Percentiles rank a stretch among this genome's conserved stretches.
Conservation (phyloP, 768 basidiomycete species). For the Rhodocollybia butyracea region DNA sequence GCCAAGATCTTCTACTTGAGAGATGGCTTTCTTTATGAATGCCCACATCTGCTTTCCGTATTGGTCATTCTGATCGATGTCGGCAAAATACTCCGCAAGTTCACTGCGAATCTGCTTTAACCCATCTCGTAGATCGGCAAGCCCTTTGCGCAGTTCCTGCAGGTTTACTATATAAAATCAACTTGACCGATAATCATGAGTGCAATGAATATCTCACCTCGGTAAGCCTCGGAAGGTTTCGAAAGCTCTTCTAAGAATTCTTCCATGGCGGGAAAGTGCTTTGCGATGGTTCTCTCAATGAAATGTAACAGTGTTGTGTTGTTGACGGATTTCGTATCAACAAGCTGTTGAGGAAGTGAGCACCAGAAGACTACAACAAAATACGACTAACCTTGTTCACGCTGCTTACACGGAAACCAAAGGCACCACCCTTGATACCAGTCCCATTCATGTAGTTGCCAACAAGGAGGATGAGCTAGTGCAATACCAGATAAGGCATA, state of each 20-base stretch:
- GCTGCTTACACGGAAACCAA: constrained; percentile 94
- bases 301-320: constrained; percentile 95
- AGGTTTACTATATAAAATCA: constrained; percentile 61
- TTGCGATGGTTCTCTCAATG: constrained; percentile 82
- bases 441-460: constrained; percentile 99
- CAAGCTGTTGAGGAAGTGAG: constrained; percentile 51
- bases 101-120: constrained; percentile 80
- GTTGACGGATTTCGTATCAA: constrained; percentile 95
- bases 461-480: constrained; percentile 85
- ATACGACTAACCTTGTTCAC: constrained; percentile 78
- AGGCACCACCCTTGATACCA: constrained; percentile 93
- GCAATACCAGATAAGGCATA: neutral
- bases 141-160: constrained; percentile 77
- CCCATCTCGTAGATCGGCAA: constrained; percentile 69
- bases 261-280: constrained; percentile 86
- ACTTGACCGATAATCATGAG: neutral
- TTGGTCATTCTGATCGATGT: constrained; percentile 65
- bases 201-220: constrained; percentile 51
- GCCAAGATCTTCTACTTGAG: constrained; percentile 74
- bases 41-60: constrained; percentile 92
- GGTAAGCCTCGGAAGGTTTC: constrained; percentile 88
- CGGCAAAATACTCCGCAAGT: constrained; percentile 74
- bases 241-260: constrained; percentile 85
- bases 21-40: constrained; percentile 74
- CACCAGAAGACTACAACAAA: neutral